Evolutionary conservation across 1,284 basidiomycete genomes (phyloP), one percentile per base, ranked within the genome.

Genomic region (Pseudozyma hubeiensis): DNA sequence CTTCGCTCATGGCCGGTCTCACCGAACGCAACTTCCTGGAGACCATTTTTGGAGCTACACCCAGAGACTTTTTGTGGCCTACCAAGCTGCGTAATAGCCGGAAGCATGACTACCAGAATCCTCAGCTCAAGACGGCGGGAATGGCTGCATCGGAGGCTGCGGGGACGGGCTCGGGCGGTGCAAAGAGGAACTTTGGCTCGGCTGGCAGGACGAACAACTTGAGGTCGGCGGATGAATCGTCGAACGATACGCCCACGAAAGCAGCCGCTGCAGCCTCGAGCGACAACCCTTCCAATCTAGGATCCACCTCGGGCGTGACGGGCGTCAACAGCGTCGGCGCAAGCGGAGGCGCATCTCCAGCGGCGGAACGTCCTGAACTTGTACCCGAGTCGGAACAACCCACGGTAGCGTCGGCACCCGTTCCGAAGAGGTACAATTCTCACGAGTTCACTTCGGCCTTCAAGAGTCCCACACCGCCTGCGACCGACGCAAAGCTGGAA

Each of bases 71-170:
- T 53, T 46, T 46, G 35, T 81, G 75, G 63, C 80, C 80, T 1
- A 58, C 61, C 35, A 75, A 75, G 62, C 56, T 81, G 45, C 50
- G 79, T n/a, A 81, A 79, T 55, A 67, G 58, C 24, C 61, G 80
- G 17, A 81, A 81, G 63, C 71, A 76, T 57, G 80, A 81, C 43
- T 81, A 81, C 43, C 80, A 81, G 72, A 81, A 81, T 45, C 80
- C 80, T 8, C 79, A 81, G 52, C 58, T 75, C 43, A 71, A 70
- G 43, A 74, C 60, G 5, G 63, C 64, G 4, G 79, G 78, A 14
- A 29, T 68, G n/a, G 19, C 66, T 33, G 74, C 80, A 1, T 53
- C 73, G 11, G 77, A 80, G 7, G 79, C 79, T 9, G 80, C 80
- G 8, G 80, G 80, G 1, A 77, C 77, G 4, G 75, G 72, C 11